A percentile compares a stretch with the other conserved stretches of the same genome.
These are phyloP conservation scores for Scheffersomyces coipomensis DNA, from an alignment of 805 yeast genomes.

Conservation along the genomic window DNA sequence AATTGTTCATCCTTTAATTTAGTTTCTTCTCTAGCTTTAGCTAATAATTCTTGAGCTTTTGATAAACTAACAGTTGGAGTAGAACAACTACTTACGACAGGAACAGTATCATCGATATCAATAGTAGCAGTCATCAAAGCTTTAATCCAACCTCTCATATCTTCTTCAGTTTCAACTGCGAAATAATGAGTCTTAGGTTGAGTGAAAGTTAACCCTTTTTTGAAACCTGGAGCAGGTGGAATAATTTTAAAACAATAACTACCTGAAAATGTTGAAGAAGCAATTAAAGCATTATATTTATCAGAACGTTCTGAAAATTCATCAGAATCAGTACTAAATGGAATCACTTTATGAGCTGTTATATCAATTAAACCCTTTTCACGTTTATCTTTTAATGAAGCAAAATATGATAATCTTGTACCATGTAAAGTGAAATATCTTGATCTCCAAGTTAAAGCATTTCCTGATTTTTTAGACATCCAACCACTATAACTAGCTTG, in stretches of 20 bases:
- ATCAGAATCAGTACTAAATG: constrained; percentile 45
- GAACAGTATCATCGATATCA: constrained; percentile 89
- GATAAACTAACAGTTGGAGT: constrained; percentile 92
- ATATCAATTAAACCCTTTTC: constrained; percentile 95
- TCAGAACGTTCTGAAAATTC: constrained; percentile 60
- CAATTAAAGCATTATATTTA: constrained; percentile 79
- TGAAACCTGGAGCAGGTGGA: constrained; percentile 98
- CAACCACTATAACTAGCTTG: constrained; percentile 84
- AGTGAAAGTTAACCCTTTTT: constrained; percentile 92
- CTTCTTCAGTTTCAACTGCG: constrained; percentile 89
- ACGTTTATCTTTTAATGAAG: constrained; percentile 69
- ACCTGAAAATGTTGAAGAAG: constrained; percentile 94
- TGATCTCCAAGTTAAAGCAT: constrained; percentile 83
- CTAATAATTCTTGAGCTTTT: constrained; percentile 82
- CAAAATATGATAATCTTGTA: constrained; percentile 86
- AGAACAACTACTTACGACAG: constrained; percentile 87
- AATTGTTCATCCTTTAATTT: constrained; percentile 51
- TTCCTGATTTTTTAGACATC: constrained; percentile 89
- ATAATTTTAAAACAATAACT: constrained; percentile 86
- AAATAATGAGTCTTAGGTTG: constrained; percentile 95
- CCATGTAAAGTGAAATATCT: constrained; percentile 87
- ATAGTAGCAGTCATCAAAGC: constrained; percentile 94
- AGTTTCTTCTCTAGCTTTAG: constrained; percentile 78
- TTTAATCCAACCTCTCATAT: constrained; percentile 93
- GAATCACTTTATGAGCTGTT: constrained; percentile 88